Percentiles rank a stretch among this genome's conserved stretches.
Conservation (phyloP, 2,329 filamentous ascomycete species). For the Pseudocercospora fuligena region DNA sequence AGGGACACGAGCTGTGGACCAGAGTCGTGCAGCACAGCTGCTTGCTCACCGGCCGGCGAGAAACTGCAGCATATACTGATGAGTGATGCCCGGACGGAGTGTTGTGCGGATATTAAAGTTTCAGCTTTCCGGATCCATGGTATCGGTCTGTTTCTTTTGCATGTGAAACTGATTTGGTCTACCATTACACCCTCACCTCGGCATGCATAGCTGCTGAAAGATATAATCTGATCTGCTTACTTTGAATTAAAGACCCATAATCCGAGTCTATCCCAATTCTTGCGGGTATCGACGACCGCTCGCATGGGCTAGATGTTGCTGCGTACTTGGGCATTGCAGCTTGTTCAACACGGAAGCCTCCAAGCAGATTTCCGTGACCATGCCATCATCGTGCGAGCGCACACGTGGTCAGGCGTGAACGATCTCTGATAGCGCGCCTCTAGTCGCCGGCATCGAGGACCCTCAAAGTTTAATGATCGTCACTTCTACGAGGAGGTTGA, state of each 20-base stretch:
- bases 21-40: too few relatives aligned
- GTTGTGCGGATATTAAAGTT: neutral
- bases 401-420: constrained; percentile 7
- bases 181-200: neutral
- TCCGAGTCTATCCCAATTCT: neutral
- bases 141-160: neutral
- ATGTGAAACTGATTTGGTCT: neutral
- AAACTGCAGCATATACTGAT: too few relatives aligned
- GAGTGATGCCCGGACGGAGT: too few relatives aligned
- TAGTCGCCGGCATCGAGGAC: neutral
- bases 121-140: neutral
- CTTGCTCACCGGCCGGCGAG: too few relatives aligned
- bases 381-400: constrained; percentile 12
- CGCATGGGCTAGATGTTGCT: neutral
- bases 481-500: neutral
- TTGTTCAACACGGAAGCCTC: neutral
- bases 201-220: neutral
- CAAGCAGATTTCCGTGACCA: neutral
- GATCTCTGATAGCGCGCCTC: constrained; percentile 3
- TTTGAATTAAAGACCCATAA: neutral
- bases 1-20: too few relatives aligned
- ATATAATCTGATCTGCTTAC: neutral
- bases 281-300: neutral
- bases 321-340: neutral
- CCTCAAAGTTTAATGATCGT: neutral